Evolutionary conservation across 805 yeast genomes (phyloP), one percentile per base, ranked within the genome.

Genomic region (Starmerella sp.): DNA sequence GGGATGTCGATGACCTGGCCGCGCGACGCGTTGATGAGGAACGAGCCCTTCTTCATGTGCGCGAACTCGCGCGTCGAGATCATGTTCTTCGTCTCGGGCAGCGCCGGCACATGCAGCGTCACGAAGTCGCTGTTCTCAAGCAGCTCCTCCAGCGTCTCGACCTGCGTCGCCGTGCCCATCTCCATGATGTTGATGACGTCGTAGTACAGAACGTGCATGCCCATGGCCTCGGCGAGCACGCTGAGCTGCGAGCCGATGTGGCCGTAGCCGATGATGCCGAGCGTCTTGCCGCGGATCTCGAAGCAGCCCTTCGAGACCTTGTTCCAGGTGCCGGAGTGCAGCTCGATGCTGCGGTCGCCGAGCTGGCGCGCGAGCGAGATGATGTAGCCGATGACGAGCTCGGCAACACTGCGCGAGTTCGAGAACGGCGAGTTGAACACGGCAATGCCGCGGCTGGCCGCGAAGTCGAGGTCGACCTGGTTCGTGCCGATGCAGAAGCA

Each of bases 401-500:
- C 98, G 57, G 98, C 98, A 44, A 93, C 98, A 2, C 97, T 89
- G 75, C 98, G 84, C 38, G 97, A 91, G 77, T 93, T 93, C 62
- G 97, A 89, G 76, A 93, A 93, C 51, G 98, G 98, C 36, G 98
- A 90, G 78, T 89, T 88, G 83, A 93, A 93, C 29, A 93, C 98
- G 48, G 97, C 90, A 70, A 91, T 80, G 74, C 98, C 98, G 50
- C 80, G 78, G 66, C 83, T 80, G 60, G 97, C 96, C 55, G 98
- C 98, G 65, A 69, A 86, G 63, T 86, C 86, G 60, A 90, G 77
- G 70, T 93, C 95, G 54, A 93, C 98, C 75, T 93, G 98, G 75
- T 93, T 93, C 58, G 97, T 93, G 67, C 98, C 98, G 64, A 93
- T 93, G 78, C 98, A 93, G 85, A 93, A 93, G 76, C 98, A 93